Conservation (phyloP, 2,329 filamentous ascomycete genomes). For the Cladophialophora yegresii region DNA sequence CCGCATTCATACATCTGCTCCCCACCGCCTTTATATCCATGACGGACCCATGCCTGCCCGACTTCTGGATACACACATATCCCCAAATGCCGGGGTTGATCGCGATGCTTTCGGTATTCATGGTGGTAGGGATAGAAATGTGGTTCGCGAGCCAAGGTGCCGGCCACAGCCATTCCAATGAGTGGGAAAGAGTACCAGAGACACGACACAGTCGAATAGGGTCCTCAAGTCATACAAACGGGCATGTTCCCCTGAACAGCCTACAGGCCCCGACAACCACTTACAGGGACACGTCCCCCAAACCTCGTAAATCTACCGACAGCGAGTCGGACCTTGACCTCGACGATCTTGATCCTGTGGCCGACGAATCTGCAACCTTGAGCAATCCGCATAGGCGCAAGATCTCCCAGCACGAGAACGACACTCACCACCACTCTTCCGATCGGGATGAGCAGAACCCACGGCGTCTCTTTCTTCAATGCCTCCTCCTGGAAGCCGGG, state of each 20-base stretch:
- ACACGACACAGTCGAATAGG: conserved; percentile 9
- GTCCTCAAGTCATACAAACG: conserved; percentile 21
- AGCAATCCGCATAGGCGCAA: conserved; percentile 37
- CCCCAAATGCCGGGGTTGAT: conserved; percentile 54
- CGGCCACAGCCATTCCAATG: conserved; percentile 58
- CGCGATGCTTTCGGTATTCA: conserved; percentile 48
- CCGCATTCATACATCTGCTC: conserved; percentile 77
- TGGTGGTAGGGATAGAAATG: conserved; percentile 58
- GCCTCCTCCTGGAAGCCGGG: conserved; percentile 75
- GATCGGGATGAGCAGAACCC: conserved; percentile 52
- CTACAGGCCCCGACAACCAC: conserved; percentile 23
- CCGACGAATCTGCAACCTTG: conserved; percentile 41
- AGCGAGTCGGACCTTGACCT: conserved; percentile 58
- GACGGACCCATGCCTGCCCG: conserved; percentile 62
- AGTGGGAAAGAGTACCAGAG: conserved; percentile 49
- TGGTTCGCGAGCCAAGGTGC: conserved; percentile 68
- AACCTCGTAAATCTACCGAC: conserved; percentile 24
- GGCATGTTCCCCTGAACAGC: conserved; percentile 26
- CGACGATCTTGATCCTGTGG: conserved; percentile 44
- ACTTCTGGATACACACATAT: conserved; percentile 51
- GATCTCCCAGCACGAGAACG: conserved; percentile 26
- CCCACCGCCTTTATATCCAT: conserved; percentile 68
- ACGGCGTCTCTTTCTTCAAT: conserved; percentile 71
- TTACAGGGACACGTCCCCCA: conserved; percentile 23
- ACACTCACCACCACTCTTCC: conserved; percentile 14